Evolutionary conservation across 441 rosid species (phyloP).

Genomic region (Viola pubescens): DNA sequence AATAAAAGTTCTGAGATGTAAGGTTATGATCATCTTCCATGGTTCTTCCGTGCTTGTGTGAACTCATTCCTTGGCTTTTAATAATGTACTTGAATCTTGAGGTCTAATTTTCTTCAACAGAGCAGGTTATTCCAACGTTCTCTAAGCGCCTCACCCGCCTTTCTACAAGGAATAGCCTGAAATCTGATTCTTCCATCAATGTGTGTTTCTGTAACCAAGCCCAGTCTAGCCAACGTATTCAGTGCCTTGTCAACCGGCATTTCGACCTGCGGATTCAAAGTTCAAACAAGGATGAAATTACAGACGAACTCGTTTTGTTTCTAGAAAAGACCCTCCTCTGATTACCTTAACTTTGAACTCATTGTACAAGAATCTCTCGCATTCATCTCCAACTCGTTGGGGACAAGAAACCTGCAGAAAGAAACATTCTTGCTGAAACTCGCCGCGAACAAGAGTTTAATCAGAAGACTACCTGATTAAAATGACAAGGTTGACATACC

Average conservation of each 20-base stretch:
- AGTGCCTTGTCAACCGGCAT: slow-evolving; percentile 79
- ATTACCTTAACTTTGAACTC: slow-evolving; percentile 57
- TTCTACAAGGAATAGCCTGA: slow-evolving; percentile 48
- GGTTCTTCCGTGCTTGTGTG: neutral
- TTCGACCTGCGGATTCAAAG: slow-evolving; percentile 48
- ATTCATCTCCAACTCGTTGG: slow-evolving; percentile 49
- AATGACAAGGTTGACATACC: slow-evolving; percentile 36
- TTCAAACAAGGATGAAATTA: slow-evolving; percentile 5
- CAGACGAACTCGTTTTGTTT: slow-evolving; percentile 6
- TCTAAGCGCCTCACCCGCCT: slow-evolving; percentile 56
- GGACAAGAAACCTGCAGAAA: slow-evolving; percentile 39
- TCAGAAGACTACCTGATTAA: neutral
- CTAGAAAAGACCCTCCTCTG: neutral
- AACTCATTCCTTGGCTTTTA: too few relatives aligned
- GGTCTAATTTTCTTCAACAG: slow-evolving; percentile 15
- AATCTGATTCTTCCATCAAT: slow-evolving; percentile 38
- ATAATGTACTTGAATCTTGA: too few relatives aligned
- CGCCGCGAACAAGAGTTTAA: neutral
- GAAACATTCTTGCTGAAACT: slow-evolving; percentile 4
- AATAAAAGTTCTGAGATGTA: too few relatives aligned
- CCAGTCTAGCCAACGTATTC: slow-evolving; percentile 58
- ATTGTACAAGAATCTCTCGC: slow-evolving; percentile 76
- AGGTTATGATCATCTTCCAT: too few relatives aligned
- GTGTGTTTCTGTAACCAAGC: slow-evolving; percentile 46
- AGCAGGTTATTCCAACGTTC: slow-evolving; percentile 63